Base-by-base conservation (phyloP, 495 filamentous ascomycete genomes). In the Astrothelium subdiscretum region DNA sequence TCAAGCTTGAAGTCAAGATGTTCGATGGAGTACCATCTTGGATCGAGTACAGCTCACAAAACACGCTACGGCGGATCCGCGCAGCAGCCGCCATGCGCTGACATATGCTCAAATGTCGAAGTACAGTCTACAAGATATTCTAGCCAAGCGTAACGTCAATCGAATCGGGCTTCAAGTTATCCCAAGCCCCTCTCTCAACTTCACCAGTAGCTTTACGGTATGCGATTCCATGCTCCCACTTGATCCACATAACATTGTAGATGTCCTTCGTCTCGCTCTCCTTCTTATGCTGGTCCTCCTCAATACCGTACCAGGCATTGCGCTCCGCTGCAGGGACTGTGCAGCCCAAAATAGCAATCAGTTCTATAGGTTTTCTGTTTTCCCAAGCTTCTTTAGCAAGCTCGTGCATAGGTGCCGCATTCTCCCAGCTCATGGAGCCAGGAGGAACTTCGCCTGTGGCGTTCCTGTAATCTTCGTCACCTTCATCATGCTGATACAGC, bases 211-310 rank as follows among this genome's bases (percentile, higher is more conserved):
- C 61, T 35, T 44, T 63, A 10, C 61, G 18, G 31, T 58, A 63
- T 35, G 52, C 61, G 15, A 63, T 54, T 26, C 24, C 54, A 29
- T 44, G 31, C 27, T 32, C 22, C 61, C 61, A 63, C 6, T 59
- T 31, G 40, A 63, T 59, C 61, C 61, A 63, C 52, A 63, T 32
- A 2, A 63, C 61, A 29, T 63, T 58, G 10, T 40, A 59, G 52
- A 58, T 59, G 3, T 43, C 24, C n/a, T 63, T 35, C 26, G 58
- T 38, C 11, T 57, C 61, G n/a, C 5, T 1, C 5, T 3, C 3
- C 6, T 43, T 31, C 10, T 51, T 42, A 31, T 59, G 52, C 27
- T 60, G 40, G 35, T 64, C 62, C 18, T 48, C 54, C 58, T 51
- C 54, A 48, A 10, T 48, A n/a, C 11, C 18, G 4, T 3, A 3